Evolutionary conservation across 176 grass and related monocot species (phyloP).

Genomic region (Rhynchospora pubera): DNA sequence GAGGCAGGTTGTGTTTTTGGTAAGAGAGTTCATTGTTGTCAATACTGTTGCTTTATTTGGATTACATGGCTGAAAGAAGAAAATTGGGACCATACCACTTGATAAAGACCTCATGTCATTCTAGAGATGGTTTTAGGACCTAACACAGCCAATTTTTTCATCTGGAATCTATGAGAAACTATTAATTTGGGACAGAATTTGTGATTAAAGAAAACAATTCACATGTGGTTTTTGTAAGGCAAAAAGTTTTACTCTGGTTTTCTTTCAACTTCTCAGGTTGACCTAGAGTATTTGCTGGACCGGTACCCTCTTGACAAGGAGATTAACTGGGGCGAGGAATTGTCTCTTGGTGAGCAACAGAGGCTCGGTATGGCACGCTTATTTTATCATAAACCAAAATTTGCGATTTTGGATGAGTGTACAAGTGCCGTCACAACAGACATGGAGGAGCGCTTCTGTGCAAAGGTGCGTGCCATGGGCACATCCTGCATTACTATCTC

Average conservation of each 20-base stretch:
- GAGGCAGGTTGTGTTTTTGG: neutral
- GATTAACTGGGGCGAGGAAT: conserved; percentile 95
- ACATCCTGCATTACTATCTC: conserved; percentile 99
- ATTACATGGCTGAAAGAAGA: neutral
- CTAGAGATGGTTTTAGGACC: neutral
- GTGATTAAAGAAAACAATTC: neutral
- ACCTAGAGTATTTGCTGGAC: conserved; percentile 89
- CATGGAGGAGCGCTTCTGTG: conserved; percentile 98
- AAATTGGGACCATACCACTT: neutral
- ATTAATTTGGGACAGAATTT: neutral
- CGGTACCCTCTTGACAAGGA: conserved; percentile 94
- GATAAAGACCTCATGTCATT: neutral
- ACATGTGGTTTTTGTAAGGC: conserved; percentile 13
- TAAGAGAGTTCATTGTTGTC: neutral
- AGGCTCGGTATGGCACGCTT: conserved; percentile 97
- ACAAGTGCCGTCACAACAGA: conserved; percentile 96
- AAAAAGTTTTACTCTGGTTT: conserved; percentile 24
- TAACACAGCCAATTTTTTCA: neutral
- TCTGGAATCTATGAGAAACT: neutral
- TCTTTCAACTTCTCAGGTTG: conserved; percentile 62
- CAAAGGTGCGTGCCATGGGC: conserved; percentile 89
- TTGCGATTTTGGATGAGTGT: conserved; percentile 98
- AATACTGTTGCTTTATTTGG: neutral
- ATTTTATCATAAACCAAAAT: conserved; percentile 96
- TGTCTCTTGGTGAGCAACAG: conserved; percentile 99